Conservation (phyloP, 306 rosid species). For the Sphenostylis stenocarpa region DNA sequence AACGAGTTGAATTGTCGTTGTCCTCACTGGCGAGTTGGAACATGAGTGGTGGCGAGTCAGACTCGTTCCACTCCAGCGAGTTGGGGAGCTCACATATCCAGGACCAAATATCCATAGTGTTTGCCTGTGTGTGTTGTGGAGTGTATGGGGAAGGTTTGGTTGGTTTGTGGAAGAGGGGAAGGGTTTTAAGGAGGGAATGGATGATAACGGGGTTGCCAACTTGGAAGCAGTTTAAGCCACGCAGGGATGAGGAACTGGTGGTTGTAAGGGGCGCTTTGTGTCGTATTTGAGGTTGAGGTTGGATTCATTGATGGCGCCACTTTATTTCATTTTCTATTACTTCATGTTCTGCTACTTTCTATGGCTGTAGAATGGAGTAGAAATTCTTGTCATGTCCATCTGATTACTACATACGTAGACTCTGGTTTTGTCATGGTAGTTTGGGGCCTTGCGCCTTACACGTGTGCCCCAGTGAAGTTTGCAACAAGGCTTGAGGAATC, state of each 20-base stretch:
- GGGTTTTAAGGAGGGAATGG: constrained; percentile 35
- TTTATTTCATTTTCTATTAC: constrained; percentile 40
- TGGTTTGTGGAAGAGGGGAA: background rate
- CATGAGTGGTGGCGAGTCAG: constrained; percentile 43
- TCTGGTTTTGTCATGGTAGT: constrained; percentile 8
- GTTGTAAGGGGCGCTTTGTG: constrained; percentile 34
- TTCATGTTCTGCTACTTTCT: constrained; percentile 19
- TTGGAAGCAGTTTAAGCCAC: constrained; percentile 48
- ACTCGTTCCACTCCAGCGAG: constrained; percentile 52
- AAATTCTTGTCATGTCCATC: constrained; percentile 14
- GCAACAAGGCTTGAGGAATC: constrained; percentile 14
- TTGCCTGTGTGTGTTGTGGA: background rate
- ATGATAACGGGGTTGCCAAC: constrained; percentile 48
- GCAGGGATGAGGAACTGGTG: constrained; percentile 49
- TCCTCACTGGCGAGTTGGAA: constrained; percentile 56
- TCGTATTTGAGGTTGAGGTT: constrained; percentile 33
- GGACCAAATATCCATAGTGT: constrained; percentile 73
- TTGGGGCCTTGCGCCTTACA: constrained; percentile 49
- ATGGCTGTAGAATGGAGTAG: constrained; percentile 19
- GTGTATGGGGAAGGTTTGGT: background rate
- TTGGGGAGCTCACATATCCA: constrained; percentile 81
- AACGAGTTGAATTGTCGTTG: constrained; percentile 29
- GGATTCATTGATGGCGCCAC: constrained; percentile 43
- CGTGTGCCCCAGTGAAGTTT: constrained; percentile 37
- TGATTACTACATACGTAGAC: constrained; percentile 33